These are phyloP conservation scores for Talaromyces borbonicus DNA, from an alignment of 495 filamentous ascomycete species.

Conservation along the genomic window DNA sequence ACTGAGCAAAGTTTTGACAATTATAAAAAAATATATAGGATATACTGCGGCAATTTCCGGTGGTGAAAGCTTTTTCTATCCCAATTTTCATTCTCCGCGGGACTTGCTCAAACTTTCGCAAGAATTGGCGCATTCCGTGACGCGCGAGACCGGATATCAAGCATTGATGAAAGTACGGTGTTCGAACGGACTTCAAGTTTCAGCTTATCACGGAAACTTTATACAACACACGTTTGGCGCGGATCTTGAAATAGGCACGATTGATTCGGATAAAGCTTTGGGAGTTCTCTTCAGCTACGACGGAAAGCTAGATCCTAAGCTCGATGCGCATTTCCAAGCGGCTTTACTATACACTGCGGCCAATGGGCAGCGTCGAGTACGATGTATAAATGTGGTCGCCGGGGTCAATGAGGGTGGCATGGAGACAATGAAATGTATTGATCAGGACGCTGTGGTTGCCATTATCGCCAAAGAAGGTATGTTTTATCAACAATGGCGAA, in stretches of 20 bases:
- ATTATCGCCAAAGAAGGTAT: conserved; percentile 81
- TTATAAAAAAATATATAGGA: conserved; percentile 24
- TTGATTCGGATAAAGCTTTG: conserved; percentile 90
- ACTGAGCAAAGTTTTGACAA: too few relatives aligned
- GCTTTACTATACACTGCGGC: conserved; percentile 91
- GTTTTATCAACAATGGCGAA: conserved; percentile 6
- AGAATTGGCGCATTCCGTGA: conserved; percentile 83
- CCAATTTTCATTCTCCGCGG: conserved; percentile 82
- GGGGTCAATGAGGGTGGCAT: conserved; percentile 74
- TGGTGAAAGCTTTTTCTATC: conserved; percentile 91
- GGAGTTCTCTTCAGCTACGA: conserved; percentile 92
- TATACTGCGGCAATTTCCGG: conserved; percentile 71
- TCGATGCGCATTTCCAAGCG: conserved; percentile 96
- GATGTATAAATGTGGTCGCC: conserved; percentile 88
- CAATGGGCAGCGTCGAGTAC: conserved; percentile 77
- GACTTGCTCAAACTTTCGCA: conserved; percentile 75
- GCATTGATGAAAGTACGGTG: conserved; percentile 98
- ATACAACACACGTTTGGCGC: conserved; percentile 89
- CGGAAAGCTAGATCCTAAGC: conserved; percentile 89
- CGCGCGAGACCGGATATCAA: conserved; percentile 88
- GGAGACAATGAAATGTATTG: conserved; percentile 82
- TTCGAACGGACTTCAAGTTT: conserved; percentile 91
- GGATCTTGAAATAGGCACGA: conserved; percentile 86
- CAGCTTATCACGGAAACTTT: conserved; percentile 91
- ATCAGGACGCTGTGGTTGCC: conserved; percentile 85